These are phyloP conservation scores for Mangifera indica DNA, from an alignment of 345 rosid species.

Conservation along the genomic window DNA sequence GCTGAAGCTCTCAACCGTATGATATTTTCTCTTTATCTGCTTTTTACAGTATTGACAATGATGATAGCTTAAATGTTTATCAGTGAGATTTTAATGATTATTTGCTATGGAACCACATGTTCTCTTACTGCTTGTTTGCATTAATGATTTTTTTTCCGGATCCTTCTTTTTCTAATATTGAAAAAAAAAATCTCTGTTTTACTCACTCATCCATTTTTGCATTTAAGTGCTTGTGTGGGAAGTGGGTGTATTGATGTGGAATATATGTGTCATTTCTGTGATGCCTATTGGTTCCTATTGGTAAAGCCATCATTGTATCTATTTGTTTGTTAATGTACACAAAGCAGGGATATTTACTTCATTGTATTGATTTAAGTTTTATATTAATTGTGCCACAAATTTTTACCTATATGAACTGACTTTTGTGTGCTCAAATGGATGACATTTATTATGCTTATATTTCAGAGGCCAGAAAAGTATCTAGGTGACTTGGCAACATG, in stretches of 20 bases:
- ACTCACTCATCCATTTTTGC: background rate
- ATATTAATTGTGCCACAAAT: background rate
- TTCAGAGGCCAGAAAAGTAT: constrained; percentile 93
- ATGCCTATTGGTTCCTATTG: background rate
- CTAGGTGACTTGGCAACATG: constrained; percentile 77
- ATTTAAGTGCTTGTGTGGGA: background rate
- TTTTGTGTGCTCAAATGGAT: background rate
- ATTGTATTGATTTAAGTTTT: too few species aligned
- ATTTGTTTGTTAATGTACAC: background rate
- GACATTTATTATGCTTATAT: constrained; percentile 9
- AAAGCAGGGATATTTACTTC: background rate
- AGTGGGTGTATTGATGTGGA: background rate
- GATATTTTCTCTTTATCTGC: constrained; percentile 21
- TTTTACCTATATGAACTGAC: background rate
- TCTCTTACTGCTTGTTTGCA: constrained; percentile 3
- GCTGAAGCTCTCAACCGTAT: constrained; percentile 87
- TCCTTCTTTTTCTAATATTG: background rate
- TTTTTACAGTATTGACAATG: background rate
- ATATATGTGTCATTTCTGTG: background rate
- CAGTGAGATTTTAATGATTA: background rate
- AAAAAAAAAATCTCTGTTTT: background rate
- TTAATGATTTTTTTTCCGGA: background rate
- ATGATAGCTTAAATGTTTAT: background rate
- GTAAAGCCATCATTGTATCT: background rate
- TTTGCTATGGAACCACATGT: background rate